Evolutionary conservation across 1,284 basidiomycete species (phyloP), one percentile per base, ranked within the genome.

Genomic region (Acaromyces ingoldii): DNA sequence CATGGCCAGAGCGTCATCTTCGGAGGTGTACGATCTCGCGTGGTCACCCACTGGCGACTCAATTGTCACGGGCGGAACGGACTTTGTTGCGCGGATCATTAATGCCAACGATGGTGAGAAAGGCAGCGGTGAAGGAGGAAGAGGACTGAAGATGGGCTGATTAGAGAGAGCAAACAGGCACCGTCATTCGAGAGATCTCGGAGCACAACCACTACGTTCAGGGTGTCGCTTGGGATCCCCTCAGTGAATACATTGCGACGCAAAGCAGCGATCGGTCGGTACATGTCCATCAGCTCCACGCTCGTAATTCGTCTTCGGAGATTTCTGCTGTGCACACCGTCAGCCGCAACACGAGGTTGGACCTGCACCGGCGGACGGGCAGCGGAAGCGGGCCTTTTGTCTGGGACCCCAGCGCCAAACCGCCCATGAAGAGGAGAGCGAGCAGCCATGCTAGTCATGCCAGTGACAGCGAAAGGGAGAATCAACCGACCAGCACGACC

Each of bases 11-110:
- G 61, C 68, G 15, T 67, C 70, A 1, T 53, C 63, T 34, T 62
- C 65, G 39, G 91, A 97, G 76, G 90, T 98, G 10, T 97, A 98
- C 75, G 93, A 98, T 76, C 80, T 98, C 40, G 89, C 91, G 0
- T 98, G 93, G 93, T 91, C 89, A 60, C 95, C 95, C 0, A 86
- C 88, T 22, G 91, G 92, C 41, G 89, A 93, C 65, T 92, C 89
- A 62, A 82, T 99, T 55, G 83, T 97, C 46, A 87, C 91, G 11
- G 93, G 93, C 7, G 92, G 90, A 67, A 97, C 93, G 3, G 95
- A 98, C 76, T 96, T 97, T 72, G 88, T 87, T 2, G 92, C 91
- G 0, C 81, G 90, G 41, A 85, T 96, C 50, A 91, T 88, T 77
- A 82, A 84, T 19, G 80, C 85, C 2, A 79, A 78, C 17, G 88